Evolutionary conservation across 1,284 basidiomycete genomes (phyloP).

Genomic region (Sanghuangporus weigelae): DNA sequence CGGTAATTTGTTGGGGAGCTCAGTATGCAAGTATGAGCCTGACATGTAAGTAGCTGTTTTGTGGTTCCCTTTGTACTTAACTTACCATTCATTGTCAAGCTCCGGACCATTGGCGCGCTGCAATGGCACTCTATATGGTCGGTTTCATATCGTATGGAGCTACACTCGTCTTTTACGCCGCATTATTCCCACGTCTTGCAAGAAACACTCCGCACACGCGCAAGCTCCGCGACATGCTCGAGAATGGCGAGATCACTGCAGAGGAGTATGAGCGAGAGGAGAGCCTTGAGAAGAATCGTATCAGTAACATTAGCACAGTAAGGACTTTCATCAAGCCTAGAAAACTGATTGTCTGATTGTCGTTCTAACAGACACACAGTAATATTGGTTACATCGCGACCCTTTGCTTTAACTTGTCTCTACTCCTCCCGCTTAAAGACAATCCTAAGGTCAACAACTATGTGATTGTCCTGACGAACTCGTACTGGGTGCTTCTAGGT

Average conservation of each 20-base stretch:
- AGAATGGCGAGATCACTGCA: conserved; percentile 48
- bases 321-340: conserved; percentile 22
- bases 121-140: conserved; percentile 78
- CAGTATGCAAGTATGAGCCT: conserved; percentile 75
- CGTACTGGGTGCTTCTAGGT: conserved; percentile 69
- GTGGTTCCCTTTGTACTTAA: not conserved
- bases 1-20: conserved; percentile 73
- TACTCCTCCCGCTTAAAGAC: conserved; percentile 64
- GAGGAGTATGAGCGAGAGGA: conserved; percentile 74
- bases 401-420: conserved; percentile 61
- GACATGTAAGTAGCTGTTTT: conserved; percentile 39
- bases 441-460: conserved; percentile 72
- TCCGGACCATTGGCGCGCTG: conserved; percentile 66
- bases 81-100: conserved; percentile 28
- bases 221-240: conserved; percentile 50
- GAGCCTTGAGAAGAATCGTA: conserved; percentile 77
- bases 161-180: conserved; percentile 78
- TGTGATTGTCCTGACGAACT: conserved; percentile 58
- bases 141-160: conserved; percentile 75
- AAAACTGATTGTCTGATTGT: not conserved
- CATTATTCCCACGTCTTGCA: conserved; percentile 77
- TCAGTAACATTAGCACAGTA: conserved; percentile 83
- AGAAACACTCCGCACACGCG: conserved; percentile 71
- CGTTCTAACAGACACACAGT: conserved; percentile 52
- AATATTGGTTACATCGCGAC: conserved; percentile 71